Evolutionary conservation across 225 moss, liverwort and hornwort species (phyloP).

Genomic region (Bryoerythrophyllum caledonicum): DNA sequence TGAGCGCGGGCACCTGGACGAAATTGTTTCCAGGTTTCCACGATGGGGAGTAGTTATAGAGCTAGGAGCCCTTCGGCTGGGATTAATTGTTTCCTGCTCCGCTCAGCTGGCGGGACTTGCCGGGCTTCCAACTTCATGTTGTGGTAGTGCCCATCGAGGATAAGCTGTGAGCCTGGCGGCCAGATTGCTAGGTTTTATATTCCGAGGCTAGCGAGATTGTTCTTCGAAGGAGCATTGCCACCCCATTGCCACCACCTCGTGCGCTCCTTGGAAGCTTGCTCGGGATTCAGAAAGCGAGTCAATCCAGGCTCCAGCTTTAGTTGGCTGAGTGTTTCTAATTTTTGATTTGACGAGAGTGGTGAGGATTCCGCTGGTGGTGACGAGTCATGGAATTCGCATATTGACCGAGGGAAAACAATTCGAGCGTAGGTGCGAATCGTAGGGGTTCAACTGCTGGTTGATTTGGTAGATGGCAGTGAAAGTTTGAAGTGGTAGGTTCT

Average conservation of each 20-base stretch:
- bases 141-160: neutral
- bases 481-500: too few species aligned
- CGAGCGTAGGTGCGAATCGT: neutral
- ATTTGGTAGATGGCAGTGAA: slow-evolving; percentile 13
- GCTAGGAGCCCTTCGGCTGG: neutral
- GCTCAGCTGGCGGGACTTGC: neutral
- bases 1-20: slow-evolving; percentile 14
- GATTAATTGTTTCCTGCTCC: neutral
- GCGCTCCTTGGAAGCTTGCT: neutral
- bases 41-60: neutral
- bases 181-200: neutral
- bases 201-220: neutral
- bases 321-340: neutral
- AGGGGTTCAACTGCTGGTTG: neutral
- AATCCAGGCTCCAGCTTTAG: neutral
- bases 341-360: neutral
- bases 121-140: too few species aligned
- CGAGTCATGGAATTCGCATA: neutral
- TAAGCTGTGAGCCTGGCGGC: neutral
- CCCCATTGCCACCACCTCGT: slow-evolving; percentile 12
- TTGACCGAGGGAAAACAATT: neutral
- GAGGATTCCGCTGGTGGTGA: neutral
- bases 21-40: neutral
- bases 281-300: neutral
- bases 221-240: neutral